Evolutionary conservation across 192 early-diverging fungal species (phyloP).

Genomic region (Coemansia sp.): DNA sequence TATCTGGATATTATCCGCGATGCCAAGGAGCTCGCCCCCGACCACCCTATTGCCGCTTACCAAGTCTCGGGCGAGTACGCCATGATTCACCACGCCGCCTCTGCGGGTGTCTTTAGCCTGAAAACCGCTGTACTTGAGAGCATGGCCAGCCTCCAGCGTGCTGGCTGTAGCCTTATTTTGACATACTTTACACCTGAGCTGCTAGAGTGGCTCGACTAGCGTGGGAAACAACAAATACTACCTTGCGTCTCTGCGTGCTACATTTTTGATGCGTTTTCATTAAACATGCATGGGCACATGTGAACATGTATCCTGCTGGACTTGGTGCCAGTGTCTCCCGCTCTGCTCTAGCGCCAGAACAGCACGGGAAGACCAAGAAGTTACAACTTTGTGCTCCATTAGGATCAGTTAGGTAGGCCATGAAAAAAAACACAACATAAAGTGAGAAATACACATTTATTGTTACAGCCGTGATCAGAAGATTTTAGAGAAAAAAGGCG

Average conservation of each 20-base stretch:
- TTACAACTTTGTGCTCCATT: too few species aligned
- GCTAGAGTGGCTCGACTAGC: constrained; percentile 80
- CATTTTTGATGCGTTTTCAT: constrained; percentile 1
- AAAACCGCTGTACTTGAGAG: constrained; percentile 83
- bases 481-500: too few species aligned
- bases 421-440: too few species aligned
- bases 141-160: constrained; percentile 77
- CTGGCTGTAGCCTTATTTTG: constrained; percentile 90
- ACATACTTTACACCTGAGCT: constrained; percentile 96
- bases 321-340: too few species aligned
- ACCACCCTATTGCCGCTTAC: constrained; percentile 94
- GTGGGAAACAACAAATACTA: background rate
- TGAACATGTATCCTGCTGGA: too few species aligned
- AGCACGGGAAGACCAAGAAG: too few species aligned
- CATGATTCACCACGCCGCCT: constrained; percentile 81
- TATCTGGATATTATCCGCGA: constrained; percentile 96
- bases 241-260: background rate
- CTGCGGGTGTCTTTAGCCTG: constrained; percentile 80
- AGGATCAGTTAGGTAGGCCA: too few species aligned
- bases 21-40: constrained; percentile 65
- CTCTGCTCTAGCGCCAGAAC: too few species aligned
- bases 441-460: too few species aligned
- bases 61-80: constrained; percentile 90
- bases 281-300: background rate
- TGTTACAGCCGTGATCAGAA: too few species aligned